Conservation (phyloP, 2,329 filamentous ascomycete genomes). For the Aspergillus intermedius region DNA sequence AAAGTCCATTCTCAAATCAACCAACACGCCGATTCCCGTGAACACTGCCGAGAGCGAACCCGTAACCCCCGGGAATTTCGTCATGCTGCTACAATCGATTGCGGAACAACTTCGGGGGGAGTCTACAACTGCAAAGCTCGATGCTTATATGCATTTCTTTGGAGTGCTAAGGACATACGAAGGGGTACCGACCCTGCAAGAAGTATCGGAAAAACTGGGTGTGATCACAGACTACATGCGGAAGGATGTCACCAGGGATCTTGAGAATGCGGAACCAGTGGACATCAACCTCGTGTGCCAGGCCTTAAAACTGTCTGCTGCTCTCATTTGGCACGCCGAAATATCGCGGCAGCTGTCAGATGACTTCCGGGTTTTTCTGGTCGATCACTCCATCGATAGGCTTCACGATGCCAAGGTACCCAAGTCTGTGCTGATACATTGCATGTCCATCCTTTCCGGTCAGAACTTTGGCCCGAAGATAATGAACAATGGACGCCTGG, state of each 20-base stretch:
- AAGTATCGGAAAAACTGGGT: constrained; percentile 67
- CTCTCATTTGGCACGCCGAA: constrained; percentile 68
- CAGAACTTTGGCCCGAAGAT: constrained; percentile 72
- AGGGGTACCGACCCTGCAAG: constrained; percentile 67
- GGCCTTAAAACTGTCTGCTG: constrained; percentile 68
- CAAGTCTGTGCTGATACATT: constrained; percentile 70
- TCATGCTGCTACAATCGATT: constrained; percentile 77
- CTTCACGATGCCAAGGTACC: constrained; percentile 63
- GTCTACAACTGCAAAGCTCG: constrained; percentile 65
- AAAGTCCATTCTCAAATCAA: constrained; percentile 77
- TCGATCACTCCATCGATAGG: constrained; percentile 71
- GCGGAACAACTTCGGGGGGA: constrained; percentile 71
- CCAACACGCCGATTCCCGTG: constrained; percentile 38
- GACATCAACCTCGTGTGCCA: constrained; percentile 70
- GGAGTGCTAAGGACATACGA: constrained; percentile 73
- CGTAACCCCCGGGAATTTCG: constrained; percentile 55
- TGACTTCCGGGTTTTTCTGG: constrained; percentile 71
- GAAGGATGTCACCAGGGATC: constrained; percentile 66
- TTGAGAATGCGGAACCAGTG: constrained; percentile 43
- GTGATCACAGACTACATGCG: constrained; percentile 75
- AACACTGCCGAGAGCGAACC: constrained; percentile 38
- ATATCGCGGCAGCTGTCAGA: constrained; percentile 64
- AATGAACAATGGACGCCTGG: constrained; percentile 65
- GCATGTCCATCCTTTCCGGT: constrained; percentile 72
- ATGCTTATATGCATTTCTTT: constrained; percentile 78